Evolutionary conservation across 495 filamentous ascomycete species (phyloP).

Genomic region (Penicillium paxilli): DNA sequence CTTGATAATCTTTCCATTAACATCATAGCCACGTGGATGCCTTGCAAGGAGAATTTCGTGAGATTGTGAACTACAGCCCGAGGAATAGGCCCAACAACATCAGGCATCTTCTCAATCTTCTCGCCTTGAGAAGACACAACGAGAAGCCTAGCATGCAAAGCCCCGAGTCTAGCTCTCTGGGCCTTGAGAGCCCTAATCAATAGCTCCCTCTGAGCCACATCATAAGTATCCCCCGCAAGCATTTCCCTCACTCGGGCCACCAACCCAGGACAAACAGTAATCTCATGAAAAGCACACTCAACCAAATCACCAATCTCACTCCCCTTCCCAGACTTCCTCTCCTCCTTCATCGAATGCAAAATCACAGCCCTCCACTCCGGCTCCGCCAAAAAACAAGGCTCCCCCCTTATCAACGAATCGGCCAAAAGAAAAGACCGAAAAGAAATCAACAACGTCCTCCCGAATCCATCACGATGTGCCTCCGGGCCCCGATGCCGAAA

Average conservation of each 20-base stretch:
- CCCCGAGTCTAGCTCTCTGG: not conserved
- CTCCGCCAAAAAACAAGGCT: conserved; percentile 26
- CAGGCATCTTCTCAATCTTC: conserved; percentile 4
- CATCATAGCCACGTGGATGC: not conserved
- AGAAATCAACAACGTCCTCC: conserved; percentile 23
- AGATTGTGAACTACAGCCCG: conserved; percentile 5
- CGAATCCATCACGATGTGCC: conserved; percentile 26
- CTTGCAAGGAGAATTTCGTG: conserved; percentile 11
- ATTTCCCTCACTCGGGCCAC: conserved; percentile 13
- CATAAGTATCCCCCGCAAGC: not conserved
- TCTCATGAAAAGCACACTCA: conserved; percentile 21
- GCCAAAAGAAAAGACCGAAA: conserved; percentile 31
- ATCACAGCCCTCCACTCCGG: conserved; percentile 27
- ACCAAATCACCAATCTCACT: conserved; percentile 16
- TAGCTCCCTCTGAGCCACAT: not conserved
- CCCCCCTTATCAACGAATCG: conserved; percentile 21
- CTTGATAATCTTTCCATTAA: not conserved
- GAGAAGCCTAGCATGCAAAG: not conserved
- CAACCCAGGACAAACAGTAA: conserved; percentile 20
- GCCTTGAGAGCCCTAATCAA: not conserved
- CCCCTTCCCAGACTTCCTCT: conserved; percentile 11
- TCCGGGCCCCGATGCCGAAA: conserved; percentile 27
- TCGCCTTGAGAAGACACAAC: not conserved
- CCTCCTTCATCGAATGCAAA: conserved; percentile 10
- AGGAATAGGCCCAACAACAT: conserved; percentile 9